Base-by-base conservation (phyloP, 441 rosid species). In the Gossypium schwendimanii region DNA sequence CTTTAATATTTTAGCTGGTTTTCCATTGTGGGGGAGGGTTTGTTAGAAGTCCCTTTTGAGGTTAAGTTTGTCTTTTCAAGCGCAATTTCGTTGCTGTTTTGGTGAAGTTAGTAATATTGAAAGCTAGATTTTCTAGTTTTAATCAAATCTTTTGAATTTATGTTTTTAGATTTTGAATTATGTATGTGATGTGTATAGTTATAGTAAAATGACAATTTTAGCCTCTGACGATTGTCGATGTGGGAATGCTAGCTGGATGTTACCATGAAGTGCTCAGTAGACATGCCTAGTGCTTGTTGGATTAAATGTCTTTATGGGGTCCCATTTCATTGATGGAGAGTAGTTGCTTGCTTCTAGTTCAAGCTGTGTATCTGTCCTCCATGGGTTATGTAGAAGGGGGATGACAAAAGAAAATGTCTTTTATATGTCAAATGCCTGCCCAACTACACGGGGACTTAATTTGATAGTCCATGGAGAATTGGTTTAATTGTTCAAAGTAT, bases 31-130 rank as follows among this genome's bases (percentile, higher is more conserved):
- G 26, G 41, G 53, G 53, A 15, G 36, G 17, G 64, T 54, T 64
- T 63, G 76, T 63, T 73, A 23, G 11, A 53, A 11, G 71, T 64
- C 64, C 70, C 66, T 73, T 63, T 63, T 54, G 70, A 39, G 63
- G 64, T 64, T 44, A 23, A 24, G 45, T 66, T 39, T 50, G 63
- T 73, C 70, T 55, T 33, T 60, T 65, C 18, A 24, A 31, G 10
- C 24, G 1, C 10, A 11, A 23, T 41, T 73, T 61, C 1, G 31
- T 49, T 72, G 61, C 74, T 59, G 20, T 17, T 71, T 71, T 14
- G 17, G 26, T 59, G 23, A 36, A 39, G 53, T 24, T 71, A 18
- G 63, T 33, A 23, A 18, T 55, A 33, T n/a, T 12, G 24, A 44
- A 57, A 26, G 75, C 75, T 45, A 63, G 49, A 61, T 72, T 62